Evolutionary conservation across 805 yeast species (phyloP).

Genomic region (Metschnikowia aberdeeniae): DNA sequence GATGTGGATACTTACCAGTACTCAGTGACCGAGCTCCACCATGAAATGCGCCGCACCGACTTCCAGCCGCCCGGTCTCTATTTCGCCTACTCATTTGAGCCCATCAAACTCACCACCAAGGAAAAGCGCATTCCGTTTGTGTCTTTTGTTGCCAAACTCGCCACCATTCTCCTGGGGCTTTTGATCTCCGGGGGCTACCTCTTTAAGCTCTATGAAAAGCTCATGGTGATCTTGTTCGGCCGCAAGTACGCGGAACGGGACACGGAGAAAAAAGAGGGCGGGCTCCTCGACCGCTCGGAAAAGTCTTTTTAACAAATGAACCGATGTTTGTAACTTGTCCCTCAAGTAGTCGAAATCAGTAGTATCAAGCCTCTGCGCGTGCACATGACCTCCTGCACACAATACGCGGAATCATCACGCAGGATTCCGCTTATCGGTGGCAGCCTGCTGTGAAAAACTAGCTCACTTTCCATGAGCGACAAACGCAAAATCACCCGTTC

Average conservation of each 20-base stretch:
- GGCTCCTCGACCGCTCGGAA: conserved; percentile 20
- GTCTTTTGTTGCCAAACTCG: conserved; percentile 71
- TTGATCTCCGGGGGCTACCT: conserved; percentile 65
- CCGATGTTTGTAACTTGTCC: too few relatives aligned
- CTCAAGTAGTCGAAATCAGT: too few relatives aligned
- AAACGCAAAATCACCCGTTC: conserved; percentile 38
- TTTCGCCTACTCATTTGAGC: conserved; percentile 84
- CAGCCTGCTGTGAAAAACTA: not conserved
- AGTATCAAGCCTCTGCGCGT: too few relatives aligned
- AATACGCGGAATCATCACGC: too few relatives aligned
- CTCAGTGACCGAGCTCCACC: conserved; percentile 57
- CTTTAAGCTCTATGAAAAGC: conserved; percentile 53
- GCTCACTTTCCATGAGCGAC: not conserved
- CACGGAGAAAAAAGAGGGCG: conserved; percentile 42
- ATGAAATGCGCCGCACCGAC: conserved; percentile 12
- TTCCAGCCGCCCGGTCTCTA: conserved; percentile 66
- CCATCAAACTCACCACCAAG: conserved; percentile 63
- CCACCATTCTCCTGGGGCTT: conserved; percentile 81
- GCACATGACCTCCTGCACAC: not conserved
- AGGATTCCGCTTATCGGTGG: not conserved
- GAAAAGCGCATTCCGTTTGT: conserved; percentile 75
- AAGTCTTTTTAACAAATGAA: not conserved
- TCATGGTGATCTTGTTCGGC: conserved; percentile 53
- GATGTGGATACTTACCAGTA: conserved; percentile 81
- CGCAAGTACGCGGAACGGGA: conserved; percentile 49